Evolutionary conservation across 257 asterid species (phyloP), one percentile per base, ranked within the genome.

Genomic region (Plantago ovata): DNA sequence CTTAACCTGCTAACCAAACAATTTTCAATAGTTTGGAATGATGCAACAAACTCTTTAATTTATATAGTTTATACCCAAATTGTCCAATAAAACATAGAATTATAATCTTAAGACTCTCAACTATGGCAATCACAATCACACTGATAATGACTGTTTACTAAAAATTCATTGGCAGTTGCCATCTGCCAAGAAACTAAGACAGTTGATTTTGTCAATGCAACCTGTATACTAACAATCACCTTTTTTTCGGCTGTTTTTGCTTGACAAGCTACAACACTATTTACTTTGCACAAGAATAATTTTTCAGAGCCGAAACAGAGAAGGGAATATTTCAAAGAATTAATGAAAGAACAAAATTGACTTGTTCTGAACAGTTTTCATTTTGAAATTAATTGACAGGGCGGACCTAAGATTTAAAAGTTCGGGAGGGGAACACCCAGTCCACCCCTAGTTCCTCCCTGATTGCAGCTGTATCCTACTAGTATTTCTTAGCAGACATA

Each of bases 131-230:
- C 64, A 47, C 36, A 48, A 45, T 63, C 67, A 36, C 16, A 36
- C 32, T 18, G 67, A 40, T 1, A 11, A 22, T 43, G 51, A 54
- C 44, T 54, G 33, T 38, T 38, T 16, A 38, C 20, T 57, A 56
- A 68, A 28, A 62, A 63, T 69, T 69, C 57, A 59, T 58, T 42
- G 73, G 64, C 64, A 72, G 69, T 47, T 49, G 68, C 38, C 57
- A 65, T 64, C 65, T 33, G 38, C 65, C 69, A 55, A 69, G 71
- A 65, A 72, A 65, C 46, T 53, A 33, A 65, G 41, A 57, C 53
- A 3, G 33, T 28, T 56, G 70, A 66, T 42, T 58, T 59, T 45
- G 64, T 69, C 76, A 69, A 64, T 19, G 36, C 49, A 58, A 53
- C 49, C 55, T 50, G 63, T 44, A 53, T 14, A 2, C 7, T 6